A percentile compares a stretch with the other conserved stretches of the same genome.
Conservation (phyloP, 192 early-diverging fungal genomes). For the Coemansia sp. region DNA sequence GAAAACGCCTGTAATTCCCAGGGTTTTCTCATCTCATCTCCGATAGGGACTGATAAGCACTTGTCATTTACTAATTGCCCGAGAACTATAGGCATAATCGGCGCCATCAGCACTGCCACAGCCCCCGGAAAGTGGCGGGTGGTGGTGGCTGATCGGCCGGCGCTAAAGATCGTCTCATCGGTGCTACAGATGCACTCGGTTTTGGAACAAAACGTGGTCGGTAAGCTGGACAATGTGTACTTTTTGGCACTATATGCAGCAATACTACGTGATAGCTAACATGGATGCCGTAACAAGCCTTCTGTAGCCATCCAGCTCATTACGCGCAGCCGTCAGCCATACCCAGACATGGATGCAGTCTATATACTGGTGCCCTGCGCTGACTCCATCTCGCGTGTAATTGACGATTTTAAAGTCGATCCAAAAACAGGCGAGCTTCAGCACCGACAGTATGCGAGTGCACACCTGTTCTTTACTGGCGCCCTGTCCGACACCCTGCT, state of each 20-base stretch:
- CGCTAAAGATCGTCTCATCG: slow-evolving; percentile 47
- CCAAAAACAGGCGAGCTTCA: not conserved
- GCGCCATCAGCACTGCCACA: slow-evolving; percentile 31
- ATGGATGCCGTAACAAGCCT: not conserved
- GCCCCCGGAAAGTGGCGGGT: slow-evolving; percentile 46
- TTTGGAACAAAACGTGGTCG: slow-evolving; percentile 45
- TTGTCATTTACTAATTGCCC: not conserved
- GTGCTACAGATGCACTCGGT: slow-evolving; percentile 50
- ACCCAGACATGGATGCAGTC: slow-evolving; percentile 49
- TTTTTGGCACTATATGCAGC: not conserved
- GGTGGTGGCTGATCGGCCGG: slow-evolving; percentile 47
- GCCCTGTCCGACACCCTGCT: slow-evolving; percentile 41
- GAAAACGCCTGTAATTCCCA: not conserved
- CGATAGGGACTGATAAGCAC: not conserved
- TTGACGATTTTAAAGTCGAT: slow-evolving; percentile 33
- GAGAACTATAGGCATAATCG: slow-evolving; percentile 34
- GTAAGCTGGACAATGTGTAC: slow-evolving; percentile 10
- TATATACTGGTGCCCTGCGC: slow-evolving; percentile 51
- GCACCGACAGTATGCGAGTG: slow-evolving; percentile 25
- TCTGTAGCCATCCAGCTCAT: slow-evolving; percentile 45
- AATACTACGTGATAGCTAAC: not conserved
- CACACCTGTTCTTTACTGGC: slow-evolving; percentile 53
- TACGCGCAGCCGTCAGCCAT: slow-evolving; percentile 42
- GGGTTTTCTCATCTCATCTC: slow-evolving; percentile 1
- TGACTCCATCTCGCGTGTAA: slow-evolving; percentile 39